Conservation (phyloP, 106 monocot genomes). For the Alisma plantagoaquatica region DNA sequence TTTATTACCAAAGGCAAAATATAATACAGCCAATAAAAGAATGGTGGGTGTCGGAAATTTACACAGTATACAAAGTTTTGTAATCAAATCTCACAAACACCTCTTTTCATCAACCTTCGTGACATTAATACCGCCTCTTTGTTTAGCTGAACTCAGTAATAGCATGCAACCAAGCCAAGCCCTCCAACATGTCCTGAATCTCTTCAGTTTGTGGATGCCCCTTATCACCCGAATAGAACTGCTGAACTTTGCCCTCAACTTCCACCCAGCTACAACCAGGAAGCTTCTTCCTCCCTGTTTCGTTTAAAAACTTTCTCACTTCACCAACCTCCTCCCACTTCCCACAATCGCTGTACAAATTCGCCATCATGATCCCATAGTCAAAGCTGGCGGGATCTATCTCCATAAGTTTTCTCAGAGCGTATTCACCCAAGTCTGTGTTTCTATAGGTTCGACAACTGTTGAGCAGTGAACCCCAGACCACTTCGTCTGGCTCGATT, state of each 20-base stretch:
- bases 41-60: too few species aligned
- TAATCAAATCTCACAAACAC: too few species aligned
- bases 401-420: constrained; percentile 54
- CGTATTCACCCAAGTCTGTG: constrained; percentile 46
- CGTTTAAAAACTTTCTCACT: constrained; percentile 68
- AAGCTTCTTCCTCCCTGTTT: constrained; percentile 54
- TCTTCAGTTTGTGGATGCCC: constrained; percentile 37
- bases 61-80: too few species aligned
- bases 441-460: constrained; percentile 71
- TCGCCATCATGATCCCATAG: constrained; percentile 72
- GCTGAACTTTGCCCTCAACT: constrained; percentile 42
- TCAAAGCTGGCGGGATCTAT: constrained; percentile 49
- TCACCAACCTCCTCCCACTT: constrained; percentile 78
- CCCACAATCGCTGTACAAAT: constrained; percentile 66
- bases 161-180: constrained; percentile 11
- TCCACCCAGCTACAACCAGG: constrained; percentile 99
- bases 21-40: too few species aligned
- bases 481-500: constrained; percentile 71
- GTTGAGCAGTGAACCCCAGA: constrained; percentile 92
- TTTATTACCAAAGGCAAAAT: too few species aligned
- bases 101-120: too few species aligned
- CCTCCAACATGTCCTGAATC: constrained; percentile 41
- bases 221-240: constrained; percentile 68
- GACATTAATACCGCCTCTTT: too few species aligned
- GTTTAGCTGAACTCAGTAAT: too few species aligned